These are phyloP conservation scores for Boletus tomentosulus DNA, from an alignment of 768 basidiomycete genomes.

Conservation along the genomic window DNA sequence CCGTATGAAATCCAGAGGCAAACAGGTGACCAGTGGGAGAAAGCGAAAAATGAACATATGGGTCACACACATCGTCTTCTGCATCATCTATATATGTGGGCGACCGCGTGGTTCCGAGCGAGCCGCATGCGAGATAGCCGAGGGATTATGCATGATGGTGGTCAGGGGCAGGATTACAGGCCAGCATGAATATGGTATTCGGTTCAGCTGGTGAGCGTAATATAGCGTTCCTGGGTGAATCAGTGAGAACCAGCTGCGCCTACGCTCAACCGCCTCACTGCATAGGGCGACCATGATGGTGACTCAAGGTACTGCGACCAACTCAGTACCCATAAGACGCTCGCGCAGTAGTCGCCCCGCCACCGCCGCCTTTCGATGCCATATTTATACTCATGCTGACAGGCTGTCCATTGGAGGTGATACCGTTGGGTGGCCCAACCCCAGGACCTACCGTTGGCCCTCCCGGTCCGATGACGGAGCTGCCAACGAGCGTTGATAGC, in stretches of 20 bases:
- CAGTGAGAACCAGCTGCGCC: not conserved
- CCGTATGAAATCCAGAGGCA: conserved; percentile 13
- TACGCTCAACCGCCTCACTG: conserved; percentile 11
- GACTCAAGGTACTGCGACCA: conserved; percentile 1
- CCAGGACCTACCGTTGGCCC: conserved; percentile 29
- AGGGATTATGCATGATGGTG: conserved; percentile 11
- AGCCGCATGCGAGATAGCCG: conserved; percentile 4
- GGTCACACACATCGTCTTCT: conserved; percentile 16
- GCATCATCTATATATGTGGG: conserved; percentile 19
- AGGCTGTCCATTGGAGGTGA: conserved; percentile 32
- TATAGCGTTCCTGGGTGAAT: conserved; percentile 13
- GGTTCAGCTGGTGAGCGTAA: conserved; percentile 13
- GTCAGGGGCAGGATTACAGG: conserved; percentile 14
- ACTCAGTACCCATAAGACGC: conserved; percentile 41
- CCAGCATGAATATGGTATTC: conserved; percentile 16
- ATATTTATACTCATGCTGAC: conserved; percentile 43
- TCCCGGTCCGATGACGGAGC: conserved; percentile 48
- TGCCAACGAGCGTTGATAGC: conserved; percentile 67
- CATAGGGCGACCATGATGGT: conserved; percentile 1
- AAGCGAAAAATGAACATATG: conserved; percentile 18
- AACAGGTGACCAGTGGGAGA: conserved; percentile 11
- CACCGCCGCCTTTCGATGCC: conserved; percentile 33
- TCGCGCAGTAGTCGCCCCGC: conserved; percentile 27
- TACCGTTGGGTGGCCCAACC: conserved; percentile 25
- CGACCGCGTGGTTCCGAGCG: conserved; percentile 2